A percentile compares a stretch with the other conserved stretches of the same genome.
Evolutionary conservation across 306 rosid species (phyloP).

Genomic region (Rubus parviflorus): DNA sequence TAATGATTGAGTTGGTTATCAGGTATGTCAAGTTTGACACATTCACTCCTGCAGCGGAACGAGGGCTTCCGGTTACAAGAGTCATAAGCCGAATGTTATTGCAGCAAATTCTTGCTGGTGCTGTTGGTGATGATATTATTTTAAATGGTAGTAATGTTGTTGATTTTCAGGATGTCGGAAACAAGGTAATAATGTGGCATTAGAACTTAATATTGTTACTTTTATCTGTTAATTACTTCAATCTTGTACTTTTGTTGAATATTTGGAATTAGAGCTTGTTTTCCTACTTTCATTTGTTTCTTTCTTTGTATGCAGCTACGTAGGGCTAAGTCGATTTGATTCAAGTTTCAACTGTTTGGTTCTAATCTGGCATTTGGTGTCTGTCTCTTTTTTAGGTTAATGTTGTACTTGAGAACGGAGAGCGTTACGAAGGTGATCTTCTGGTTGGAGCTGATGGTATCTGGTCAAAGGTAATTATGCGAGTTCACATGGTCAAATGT

Average conservation of each 20-base stretch:
- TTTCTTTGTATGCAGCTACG: slow-evolving; percentile 14
- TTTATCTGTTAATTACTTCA: slow-evolving; percentile 18
- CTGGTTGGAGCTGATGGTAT: slow-evolving; percentile 98
- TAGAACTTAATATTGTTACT: neutral
- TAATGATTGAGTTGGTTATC: slow-evolving; percentile 48
- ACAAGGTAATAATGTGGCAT: slow-evolving; percentile 53
- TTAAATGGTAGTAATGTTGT: slow-evolving; percentile 76
- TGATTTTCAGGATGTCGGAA: slow-evolving; percentile 69
- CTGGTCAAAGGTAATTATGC: slow-evolving; percentile 76
- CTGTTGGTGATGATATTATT: slow-evolving; percentile 74
- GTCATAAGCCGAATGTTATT: slow-evolving; percentile 85
- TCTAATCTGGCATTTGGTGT: slow-evolving; percentile 14
- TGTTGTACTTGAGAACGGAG: slow-evolving; percentile 75
- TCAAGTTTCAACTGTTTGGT: neutral
- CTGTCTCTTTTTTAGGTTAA: slow-evolving; percentile 54
- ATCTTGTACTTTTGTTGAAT: slow-evolving; percentile 20
- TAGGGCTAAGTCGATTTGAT: neutral
- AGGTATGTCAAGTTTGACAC: slow-evolving; percentile 99
- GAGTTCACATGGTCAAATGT: neutral
- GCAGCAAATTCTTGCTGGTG: slow-evolving; percentile 86
- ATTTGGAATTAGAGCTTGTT: slow-evolving; percentile 7
- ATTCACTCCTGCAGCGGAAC: slow-evolving; percentile 95
- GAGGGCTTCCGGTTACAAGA: slow-evolving; percentile 95
- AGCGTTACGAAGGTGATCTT: slow-evolving; percentile 81
- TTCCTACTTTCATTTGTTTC: slow-evolving; percentile 5